Conservation (phyloP, 2,329 filamentous ascomycete species). For the Fusarium sp. region DNA sequence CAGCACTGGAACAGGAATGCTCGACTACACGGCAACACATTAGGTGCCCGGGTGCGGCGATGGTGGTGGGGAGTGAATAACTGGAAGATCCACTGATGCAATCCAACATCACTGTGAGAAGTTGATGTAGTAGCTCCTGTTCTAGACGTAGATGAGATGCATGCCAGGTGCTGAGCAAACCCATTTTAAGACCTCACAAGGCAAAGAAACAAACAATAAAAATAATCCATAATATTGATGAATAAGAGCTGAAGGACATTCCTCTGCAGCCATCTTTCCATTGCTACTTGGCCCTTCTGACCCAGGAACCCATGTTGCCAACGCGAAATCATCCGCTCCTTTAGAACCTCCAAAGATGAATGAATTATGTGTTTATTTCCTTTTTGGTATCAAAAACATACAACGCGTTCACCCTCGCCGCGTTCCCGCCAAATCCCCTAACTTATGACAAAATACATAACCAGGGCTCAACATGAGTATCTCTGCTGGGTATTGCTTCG, state of each 20-base stretch:
- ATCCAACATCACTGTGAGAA: constrained; percentile 19
- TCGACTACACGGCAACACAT: constrained; percentile 78
- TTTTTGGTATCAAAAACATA: constrained; percentile 22
- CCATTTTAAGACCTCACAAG: not conserved
- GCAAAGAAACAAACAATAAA: not conserved
- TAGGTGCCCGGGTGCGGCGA: constrained; percentile 81
- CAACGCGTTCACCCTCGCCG: constrained; percentile 1
- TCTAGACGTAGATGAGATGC: not conserved
- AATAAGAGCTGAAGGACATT: too few relatives aligned
- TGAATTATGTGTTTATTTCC: constrained; percentile 18
- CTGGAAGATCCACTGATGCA: constrained; percentile 72
- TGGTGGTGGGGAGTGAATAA: constrained; percentile 98
- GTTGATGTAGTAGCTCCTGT: not conserved
- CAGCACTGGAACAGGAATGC: constrained; percentile 87
- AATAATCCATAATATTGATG: not conserved
- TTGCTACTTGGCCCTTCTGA: not conserved
- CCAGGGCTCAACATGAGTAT: not conserved
- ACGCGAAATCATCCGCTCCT: not conserved
- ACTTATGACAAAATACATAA: not conserved
- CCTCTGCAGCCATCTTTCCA: too few relatives aligned
- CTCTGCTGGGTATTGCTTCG: constrained; percentile 10
- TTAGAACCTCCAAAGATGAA: not conserved
- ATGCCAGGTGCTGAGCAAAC: not conserved
- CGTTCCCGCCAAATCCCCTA: not conserved
- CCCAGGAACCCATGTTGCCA: not conserved